These are phyloP conservation scores for Suillus subluteus DNA, from an alignment of 768 basidiomycete genomes.

Conservation along the genomic window DNA sequence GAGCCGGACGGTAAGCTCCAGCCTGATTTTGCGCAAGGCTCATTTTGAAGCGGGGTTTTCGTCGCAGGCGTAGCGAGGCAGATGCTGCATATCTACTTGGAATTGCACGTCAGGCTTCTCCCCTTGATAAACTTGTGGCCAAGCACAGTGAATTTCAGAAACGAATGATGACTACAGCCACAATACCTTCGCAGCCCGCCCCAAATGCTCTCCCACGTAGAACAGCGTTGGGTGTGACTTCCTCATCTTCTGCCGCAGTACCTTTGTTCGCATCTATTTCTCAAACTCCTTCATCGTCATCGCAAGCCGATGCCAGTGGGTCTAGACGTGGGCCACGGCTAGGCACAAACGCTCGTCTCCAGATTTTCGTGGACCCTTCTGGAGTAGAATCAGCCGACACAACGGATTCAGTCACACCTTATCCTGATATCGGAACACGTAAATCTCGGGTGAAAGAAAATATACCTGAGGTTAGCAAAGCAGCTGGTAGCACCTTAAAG, in stretches of 20 bases:
- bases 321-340: slow-evolving; percentile 37
- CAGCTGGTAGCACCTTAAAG: slow-evolving; percentile 66
- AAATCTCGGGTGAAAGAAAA: slow-evolving; percentile 83
- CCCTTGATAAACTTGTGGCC: slow-evolving; percentile 77
- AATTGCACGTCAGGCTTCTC: slow-evolving; percentile 79
- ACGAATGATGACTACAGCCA: slow-evolving; percentile 73
- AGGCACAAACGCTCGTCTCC: slow-evolving; percentile 59
- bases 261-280: slow-evolving; percentile 27
- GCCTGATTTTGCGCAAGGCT: slow-evolving; percentile 35
- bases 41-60: slow-evolving; percentile 13
- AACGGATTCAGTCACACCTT: slow-evolving; percentile 49
- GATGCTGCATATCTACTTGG: slow-evolving; percentile 89
- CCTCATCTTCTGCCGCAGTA: slow-evolving; percentile 40
- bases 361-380: slow-evolving; percentile 74
- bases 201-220: slow-evolving; percentile 44
- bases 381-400: slow-evolving; percentile 52
- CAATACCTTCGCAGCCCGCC: slow-evolving; percentile 40
- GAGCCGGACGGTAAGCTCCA: slow-evolving; percentile 69
- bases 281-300: slow-evolving; percentile 18
- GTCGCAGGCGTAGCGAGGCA: slow-evolving; percentile 80
- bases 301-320: slow-evolving; percentile 33
- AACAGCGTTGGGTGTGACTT: slow-evolving; percentile 48
- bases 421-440: slow-evolving; percentile 77
- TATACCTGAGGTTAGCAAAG: slow-evolving; percentile 67
- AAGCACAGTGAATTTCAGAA: slow-evolving; percentile 88